phyloP scores from a whole-genome alignment of 495 filamentous ascomycete genomes.

The Penicillium atrosanguineum region DNA sequence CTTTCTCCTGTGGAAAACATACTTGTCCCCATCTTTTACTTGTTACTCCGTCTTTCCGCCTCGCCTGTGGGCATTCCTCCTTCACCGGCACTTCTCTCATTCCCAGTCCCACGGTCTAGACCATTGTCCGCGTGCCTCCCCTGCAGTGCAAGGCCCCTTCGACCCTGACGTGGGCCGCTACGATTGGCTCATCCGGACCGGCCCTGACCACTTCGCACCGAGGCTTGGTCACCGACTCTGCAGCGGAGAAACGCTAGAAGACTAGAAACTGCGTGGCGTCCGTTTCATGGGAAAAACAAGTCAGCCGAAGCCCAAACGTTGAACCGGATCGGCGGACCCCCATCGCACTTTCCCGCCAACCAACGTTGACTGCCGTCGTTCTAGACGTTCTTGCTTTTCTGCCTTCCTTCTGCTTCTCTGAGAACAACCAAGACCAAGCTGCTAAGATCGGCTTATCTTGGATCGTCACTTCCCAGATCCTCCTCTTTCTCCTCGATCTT shows the following conservation, averaged over 20 bases:
- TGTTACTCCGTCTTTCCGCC: not conserved
- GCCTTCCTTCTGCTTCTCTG: conserved; percentile 8
- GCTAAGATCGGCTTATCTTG: not conserved
- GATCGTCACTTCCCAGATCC: not conserved
- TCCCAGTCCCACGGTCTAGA: conserved; percentile 12
- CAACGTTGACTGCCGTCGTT: conserved; percentile 25
- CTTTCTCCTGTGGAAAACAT: not conserved
- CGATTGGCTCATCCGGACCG: conserved; percentile 36
- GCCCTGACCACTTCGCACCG: conserved; percentile 31
- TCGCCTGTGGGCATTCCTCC: not conserved
- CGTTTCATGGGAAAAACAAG: conserved; percentile 14
- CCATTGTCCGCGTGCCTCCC: conserved; percentile 22
- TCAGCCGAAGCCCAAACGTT: conserved; percentile 25
- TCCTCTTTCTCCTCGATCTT: conserved; percentile 12
- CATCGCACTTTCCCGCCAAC: conserved; percentile 24
- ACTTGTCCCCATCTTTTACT: conserved; percentile 1
- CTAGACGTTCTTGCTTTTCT: conserved; percentile 35
- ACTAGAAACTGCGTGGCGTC: not conserved
- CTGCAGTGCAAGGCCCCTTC: conserved; percentile 26
- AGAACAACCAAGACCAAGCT: conserved; percentile 27
- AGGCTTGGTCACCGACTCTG: conserved; percentile 32
- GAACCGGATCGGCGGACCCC: conserved; percentile 30
- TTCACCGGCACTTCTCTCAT: not conserved
- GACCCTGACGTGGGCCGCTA: conserved; percentile 40
- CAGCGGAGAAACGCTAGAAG: conserved; percentile 19